Evolutionary conservation across 495 filamentous ascomycete genomes (phyloP).

Genomic region (Aspergillus affinis): DNA sequence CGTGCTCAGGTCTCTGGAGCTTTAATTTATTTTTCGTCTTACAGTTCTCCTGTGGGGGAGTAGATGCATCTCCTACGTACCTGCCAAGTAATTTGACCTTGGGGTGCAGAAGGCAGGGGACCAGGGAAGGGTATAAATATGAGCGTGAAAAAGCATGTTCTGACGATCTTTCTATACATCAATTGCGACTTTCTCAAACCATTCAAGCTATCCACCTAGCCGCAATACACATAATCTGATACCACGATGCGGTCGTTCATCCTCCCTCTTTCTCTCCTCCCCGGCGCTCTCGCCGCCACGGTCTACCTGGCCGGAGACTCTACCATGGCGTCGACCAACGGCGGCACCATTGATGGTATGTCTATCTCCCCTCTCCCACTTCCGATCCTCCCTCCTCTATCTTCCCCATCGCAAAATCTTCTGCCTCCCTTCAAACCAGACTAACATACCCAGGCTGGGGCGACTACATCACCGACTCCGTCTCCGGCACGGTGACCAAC

Average conservation of each 20-base stretch:
- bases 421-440: not conserved
- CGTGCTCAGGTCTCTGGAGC: not conserved
- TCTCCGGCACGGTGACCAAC: conserved; percentile 50
- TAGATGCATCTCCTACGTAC: not conserved
- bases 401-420: too few relatives aligned
- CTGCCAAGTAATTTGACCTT: not conserved
- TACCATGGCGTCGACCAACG: conserved; percentile 51
- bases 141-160: too few relatives aligned
- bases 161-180: too few relatives aligned
- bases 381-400: too few relatives aligned
- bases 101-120: too few relatives aligned
- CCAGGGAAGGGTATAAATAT: not conserved
- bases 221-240: not conserved
- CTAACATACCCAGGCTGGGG: conserved; percentile 53
- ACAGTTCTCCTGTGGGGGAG: not conserved
- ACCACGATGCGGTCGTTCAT: conserved; percentile 26
- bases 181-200: too few relatives aligned
- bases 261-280: conserved; percentile 24
- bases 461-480: conserved; percentile 51
- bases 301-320: conserved; percentile 59
- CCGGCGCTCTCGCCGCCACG: conserved; percentile 30
- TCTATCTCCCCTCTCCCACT: not conserved
- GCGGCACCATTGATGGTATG: conserved; percentile 34
- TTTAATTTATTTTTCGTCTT: not conserved
- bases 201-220: too few relatives aligned